phyloP scores from a whole-genome alignment of 768 basidiomycete species.

The Trametes villosa region DNA sequence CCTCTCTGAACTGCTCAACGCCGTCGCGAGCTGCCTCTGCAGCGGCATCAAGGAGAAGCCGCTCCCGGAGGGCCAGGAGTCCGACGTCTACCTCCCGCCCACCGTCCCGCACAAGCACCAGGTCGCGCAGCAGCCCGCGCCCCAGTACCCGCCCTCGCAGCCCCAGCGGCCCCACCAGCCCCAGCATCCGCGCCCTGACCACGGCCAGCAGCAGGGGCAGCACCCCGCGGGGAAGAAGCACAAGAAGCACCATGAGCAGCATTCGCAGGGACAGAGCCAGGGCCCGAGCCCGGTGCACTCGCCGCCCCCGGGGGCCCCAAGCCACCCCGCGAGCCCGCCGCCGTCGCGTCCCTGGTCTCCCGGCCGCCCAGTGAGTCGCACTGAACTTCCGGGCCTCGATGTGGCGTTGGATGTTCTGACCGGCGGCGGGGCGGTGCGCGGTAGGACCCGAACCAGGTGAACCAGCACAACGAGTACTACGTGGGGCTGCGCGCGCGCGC shows the following conservation, averaged over 20 bases:
- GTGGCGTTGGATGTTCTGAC: background rate
- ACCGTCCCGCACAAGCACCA: constrained; percentile 23
- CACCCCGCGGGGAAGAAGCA: constrained; percentile 12
- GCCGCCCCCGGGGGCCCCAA: background rate
- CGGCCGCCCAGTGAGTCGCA: constrained; percentile 12
- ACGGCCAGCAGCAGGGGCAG: constrained; percentile 8
- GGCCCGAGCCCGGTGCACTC: background rate
- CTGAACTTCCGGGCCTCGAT: background rate
- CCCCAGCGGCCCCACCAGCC: constrained; percentile 8
- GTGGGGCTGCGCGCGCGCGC: constrained; percentile 72
- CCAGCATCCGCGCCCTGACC: constrained; percentile 3
- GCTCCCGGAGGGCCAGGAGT: background rate
- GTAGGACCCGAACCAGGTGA: constrained; percentile 60
- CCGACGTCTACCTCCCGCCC: constrained; percentile 27
- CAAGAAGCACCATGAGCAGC: constrained; percentile 9
- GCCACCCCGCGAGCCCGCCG: constrained; percentile 3
- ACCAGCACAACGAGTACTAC: constrained; percentile 76
- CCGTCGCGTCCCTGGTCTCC: constrained; percentile 23
- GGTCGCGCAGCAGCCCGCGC: constrained; percentile 14
- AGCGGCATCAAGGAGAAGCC: constrained; percentile 14
- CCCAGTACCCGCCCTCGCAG: constrained; percentile 12
- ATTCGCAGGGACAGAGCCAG: background rate
- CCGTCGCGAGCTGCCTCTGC: constrained; percentile 18
- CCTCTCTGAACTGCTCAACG: constrained; percentile 13
- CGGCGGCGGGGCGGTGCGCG: too few relatives aligned